Base-by-base conservation (phyloP, 495 filamentous ascomycete species). In the Astrothelium macrocarpum region DNA sequence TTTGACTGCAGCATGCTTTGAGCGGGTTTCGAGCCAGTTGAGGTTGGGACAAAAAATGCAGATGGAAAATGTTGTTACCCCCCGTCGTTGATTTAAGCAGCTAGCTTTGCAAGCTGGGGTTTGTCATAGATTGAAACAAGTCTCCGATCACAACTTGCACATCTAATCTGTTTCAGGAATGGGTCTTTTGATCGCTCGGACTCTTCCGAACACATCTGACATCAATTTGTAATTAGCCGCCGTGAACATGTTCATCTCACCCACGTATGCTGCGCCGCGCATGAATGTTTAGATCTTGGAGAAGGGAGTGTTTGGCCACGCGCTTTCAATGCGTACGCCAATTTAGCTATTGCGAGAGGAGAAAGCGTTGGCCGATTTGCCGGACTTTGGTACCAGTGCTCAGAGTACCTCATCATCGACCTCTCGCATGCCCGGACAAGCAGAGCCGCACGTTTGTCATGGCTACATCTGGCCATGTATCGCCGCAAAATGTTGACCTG, bases 401-500 rank as follows among this genome's bases (percentile, higher is more conserved):
- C 25, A 7, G n/a, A 20, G 20, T 11, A 56, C 49, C 25, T 56
- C 49, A 9, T 29, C n/a, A 20, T 10, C n/a, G 49, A 29, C 23
- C 7, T 28, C 7, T 56, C 16, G 11, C 11, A 4, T 29, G 5
- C 25, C 20, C 49, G 25, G 3, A 20, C 20, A 20, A 9, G 9
- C 5, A 20, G 29, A 29, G 20, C 20, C 20, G 25, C 25, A 56
- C 10, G 49, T 29, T 29, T 4, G 49, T 25, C 5, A 29, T 56
- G 49, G 49, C 49, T 4, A 5, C 5, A 28, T 26, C 20, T 56
- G 2, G 23, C 7, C 23, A 56, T 29, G 23, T 9, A 5, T 5
- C 25, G 3, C n/a, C 59, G 31, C 63, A 70, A 58, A 63, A 63
- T 32, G 49, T 10, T 12, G 20, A 16, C 20, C 53, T 73, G 53